Base-by-base conservation (phyloP, 2,329 filamentous ascomycete genomes). In the Chrysoporthe deuterocubensis region DNA sequence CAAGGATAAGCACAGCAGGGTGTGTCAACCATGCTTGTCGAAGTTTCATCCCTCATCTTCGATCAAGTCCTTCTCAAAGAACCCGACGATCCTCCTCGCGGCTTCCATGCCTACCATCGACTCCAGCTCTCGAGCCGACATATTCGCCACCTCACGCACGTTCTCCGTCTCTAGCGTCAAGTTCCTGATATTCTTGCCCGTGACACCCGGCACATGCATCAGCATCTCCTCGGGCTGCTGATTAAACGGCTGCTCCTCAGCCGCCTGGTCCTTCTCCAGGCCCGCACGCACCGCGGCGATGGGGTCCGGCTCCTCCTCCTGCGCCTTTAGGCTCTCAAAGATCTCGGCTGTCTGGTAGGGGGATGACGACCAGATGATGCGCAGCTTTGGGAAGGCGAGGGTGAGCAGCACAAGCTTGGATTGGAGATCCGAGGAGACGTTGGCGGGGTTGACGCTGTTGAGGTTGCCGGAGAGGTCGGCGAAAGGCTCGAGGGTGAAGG, bases 281-380 rank as follows among this genome's bases (percentile, higher is more conserved):
- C 96, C 96, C 2, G 94, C 87, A 68, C 91, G 89, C 8, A 97
- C 94, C 0, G 96, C 96, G 3, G 89, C 89, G 46, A 97, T 85
- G 1, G 96, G 96, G 77, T 99, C 94, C 0, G 96, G 96, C 79
- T 99, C 96, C 3, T 90, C 85, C 73, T 95, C 91, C 74, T 94
- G 91, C 72, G 93, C 91, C 82, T 99, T 99, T 65, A 99, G 86
- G 72, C 93, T 90, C 74, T 94, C 91, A 77, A 99, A 98, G 70
- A 99, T 98, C 81, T 98, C 94, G 1, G 96, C 96, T 0, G 96
- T 98, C 78, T 99, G 94, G 76, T 97, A 97, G 0, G 96, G 95
- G 13, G 91, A 94, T 9, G 89, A 92, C 9, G 92, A 96, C 96
- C 96, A 99, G 73, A 99, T 93, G 73, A 99, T 92, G 71, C 93